Evolutionary conservation across 192 early-diverging fungal genomes (phyloP), one percentile per base, ranked within the genome.

Genomic region (Lobosporangium transversale): DNA sequence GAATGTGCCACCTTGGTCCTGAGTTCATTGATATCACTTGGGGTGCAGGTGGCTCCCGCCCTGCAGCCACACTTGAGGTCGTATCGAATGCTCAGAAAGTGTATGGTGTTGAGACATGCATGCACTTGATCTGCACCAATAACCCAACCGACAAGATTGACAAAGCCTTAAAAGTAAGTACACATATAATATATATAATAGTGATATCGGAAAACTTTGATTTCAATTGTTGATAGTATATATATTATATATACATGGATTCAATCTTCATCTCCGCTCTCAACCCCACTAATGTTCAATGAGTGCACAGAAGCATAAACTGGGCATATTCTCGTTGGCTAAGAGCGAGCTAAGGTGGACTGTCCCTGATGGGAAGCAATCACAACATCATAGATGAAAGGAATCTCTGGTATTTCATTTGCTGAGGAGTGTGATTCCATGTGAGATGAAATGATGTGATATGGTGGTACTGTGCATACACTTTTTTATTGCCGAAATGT

Each of bases 71-170:
- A 21, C 83, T 92, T 37, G 93, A 98, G 81, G 92, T 98, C 49
- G 91, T 90, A 59, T 81, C 91, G 40, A 97, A 91, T 54, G 92
- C 97, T 21, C 95, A 97, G 83, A 86, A 89, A 54, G 94, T 95
- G 5, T 95, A 95, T 79, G 97, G 97, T 50, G 86, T 97, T 52
- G 97, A 98, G 80, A 93, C 95, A 32, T 92, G 88, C 85, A 97
- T 98, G 97, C 97, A 98, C 78, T 87, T 98, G 84, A 98, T 95
- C 20, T 98, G 97, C 83, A 98, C 97, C 53, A 98, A 97, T 84
- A 98, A 95, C 90, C 93, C 94, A 54, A 85, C 89, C 11, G 88
- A 90, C 48, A 93, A 94, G 86, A 91, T 98, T 74, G 92, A 96
- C 81, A 61, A 56, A 43, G 97, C 96, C 14, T 84, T 98, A 35